Evolutionary conservation across 2,329 filamentous ascomycete genomes (phyloP), one percentile per base, ranked within the genome.

Genomic region (Aspergillus glaucus): DNA sequence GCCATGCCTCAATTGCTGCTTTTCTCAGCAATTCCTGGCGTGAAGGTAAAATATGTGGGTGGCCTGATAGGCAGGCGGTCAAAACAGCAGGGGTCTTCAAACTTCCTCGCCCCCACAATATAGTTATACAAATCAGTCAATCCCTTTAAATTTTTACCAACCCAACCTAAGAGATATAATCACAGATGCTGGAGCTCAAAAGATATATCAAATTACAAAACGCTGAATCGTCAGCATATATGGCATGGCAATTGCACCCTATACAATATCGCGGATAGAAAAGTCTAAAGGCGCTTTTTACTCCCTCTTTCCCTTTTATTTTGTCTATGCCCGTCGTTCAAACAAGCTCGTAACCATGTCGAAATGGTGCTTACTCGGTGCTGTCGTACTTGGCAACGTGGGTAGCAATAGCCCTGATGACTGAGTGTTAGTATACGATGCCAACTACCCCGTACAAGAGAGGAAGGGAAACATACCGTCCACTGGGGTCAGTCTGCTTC

Each of bases 401-500:
- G 43, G 79, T 87, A 48, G 83, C 66, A 66, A 93, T 91, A 53
- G 88, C 86, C 71, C 87, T 88, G 62, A 19, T 43, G 42, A 50
- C 15, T 46, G 12, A 50, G 19, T 46, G 12, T 19, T 39, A 15
- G 45, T 24, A 22, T 4, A 22, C 17, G 40, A 57, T 37, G 57
- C 52, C 47, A 39, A 32, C 9, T 15, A 39, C 34, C 14, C 15
- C 26, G 26, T 22, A 30, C 30, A 7, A 36, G 12, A 26, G 9
- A 30, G 6, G 14, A 9, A n/a, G 22, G 6, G 0, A 41, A 43
- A 60, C 75, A 72, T 71, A 89, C 87, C 89, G 82, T 76, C 93
- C 94, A 72, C 88, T 95, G 52, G 93, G 93, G 71, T 98, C 93
- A 22, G 84, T 88, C 80, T 96, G 90, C 70, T 95, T 87, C 49